Percentiles rank a stretch among this genome's conserved stretches.
Evolutionary conservation across 305 asterid species (phyloP).

Genomic region (Fraxinus platypoda): DNA sequence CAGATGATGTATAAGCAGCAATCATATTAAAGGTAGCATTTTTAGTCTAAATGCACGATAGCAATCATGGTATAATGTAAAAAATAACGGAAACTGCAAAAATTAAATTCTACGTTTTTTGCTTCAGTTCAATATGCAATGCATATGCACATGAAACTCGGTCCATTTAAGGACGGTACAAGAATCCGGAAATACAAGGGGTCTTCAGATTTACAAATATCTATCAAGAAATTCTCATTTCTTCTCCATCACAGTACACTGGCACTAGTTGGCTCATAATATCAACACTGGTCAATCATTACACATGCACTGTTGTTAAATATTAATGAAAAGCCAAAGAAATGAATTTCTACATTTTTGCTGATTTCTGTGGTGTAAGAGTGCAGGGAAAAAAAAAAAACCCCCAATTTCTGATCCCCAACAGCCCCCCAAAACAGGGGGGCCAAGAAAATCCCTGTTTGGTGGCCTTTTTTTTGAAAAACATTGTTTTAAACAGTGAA

Average conservation of each 20-base stretch:
- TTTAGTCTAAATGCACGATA: background rate
- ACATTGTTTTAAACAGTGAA: too few relatives aligned
- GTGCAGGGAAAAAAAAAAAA: background rate
- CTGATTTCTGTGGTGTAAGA: background rate
- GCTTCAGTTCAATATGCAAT: background rate
- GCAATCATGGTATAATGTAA: background rate
- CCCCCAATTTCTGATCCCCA: background rate
- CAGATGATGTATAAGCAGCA: background rate
- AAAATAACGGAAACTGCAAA: too few relatives aligned
- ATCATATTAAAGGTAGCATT: background rate
- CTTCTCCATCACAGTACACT: background rate
- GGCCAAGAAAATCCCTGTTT: too few relatives aligned
- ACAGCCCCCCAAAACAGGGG: background rate
- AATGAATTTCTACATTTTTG: background rate
- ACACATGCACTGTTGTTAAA: background rate
- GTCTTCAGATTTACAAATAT: background rate
- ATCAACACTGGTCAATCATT: background rate
- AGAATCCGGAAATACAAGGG: background rate
- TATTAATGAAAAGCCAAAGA: background rate
- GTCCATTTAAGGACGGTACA: background rate
- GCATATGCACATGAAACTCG: background rate
- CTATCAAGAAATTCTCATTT: background rate
- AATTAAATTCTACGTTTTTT: too few relatives aligned
- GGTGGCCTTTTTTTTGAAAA: too few relatives aligned
- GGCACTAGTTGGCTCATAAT: background rate